Conservation (phyloP, 2,329 filamentous ascomycete genomes). For the Colletotrichum paranaense region DNA sequence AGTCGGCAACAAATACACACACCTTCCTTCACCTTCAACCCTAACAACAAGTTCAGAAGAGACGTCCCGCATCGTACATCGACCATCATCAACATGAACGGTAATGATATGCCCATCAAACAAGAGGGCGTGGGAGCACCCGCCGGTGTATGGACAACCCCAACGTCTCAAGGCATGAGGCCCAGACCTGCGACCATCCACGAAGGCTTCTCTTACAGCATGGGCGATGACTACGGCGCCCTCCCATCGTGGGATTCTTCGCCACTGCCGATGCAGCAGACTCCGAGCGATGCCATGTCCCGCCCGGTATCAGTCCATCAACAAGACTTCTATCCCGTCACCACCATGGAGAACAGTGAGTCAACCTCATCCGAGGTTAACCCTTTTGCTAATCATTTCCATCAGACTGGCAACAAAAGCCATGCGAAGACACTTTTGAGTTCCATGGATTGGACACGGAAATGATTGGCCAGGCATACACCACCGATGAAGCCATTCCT, state of each 20-base stretch:
- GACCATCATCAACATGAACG: constrained; percentile 62
- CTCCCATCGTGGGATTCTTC: constrained; percentile 69
- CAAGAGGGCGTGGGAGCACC: constrained; percentile 58
- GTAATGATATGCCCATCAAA: constrained; percentile 59
- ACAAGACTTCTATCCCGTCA: constrained; percentile 62
- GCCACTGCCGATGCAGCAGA: constrained; percentile 61
- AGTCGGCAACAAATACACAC: constrained; percentile 62
- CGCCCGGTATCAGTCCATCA: constrained; percentile 69
- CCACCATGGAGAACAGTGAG: constrained; percentile 62
- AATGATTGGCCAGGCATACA: constrained; percentile 73
- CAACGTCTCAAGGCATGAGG: constrained; percentile 61
- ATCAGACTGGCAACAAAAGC: constrained; percentile 61
- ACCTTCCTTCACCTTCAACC: constrained; percentile 60
- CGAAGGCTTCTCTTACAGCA: constrained; percentile 70
- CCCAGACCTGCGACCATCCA: constrained; percentile 70
- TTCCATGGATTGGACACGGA: constrained; percentile 67
- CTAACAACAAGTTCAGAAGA: constrained; percentile 59
- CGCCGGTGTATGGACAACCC: constrained; percentile 66
- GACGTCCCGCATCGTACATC: constrained; percentile 56
- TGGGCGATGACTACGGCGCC: constrained; percentile 63
- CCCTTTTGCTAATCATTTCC: constrained; percentile 19
- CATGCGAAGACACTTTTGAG: constrained; percentile 67
- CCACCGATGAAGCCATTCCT: constrained; percentile 71
- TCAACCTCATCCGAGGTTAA: constrained; percentile 29
- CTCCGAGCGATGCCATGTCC: constrained; percentile 62